These are phyloP conservation scores for Dactylella cylindrospora DNA, from an alignment of 2,329 filamentous ascomycete species.

Conservation along the genomic window DNA sequence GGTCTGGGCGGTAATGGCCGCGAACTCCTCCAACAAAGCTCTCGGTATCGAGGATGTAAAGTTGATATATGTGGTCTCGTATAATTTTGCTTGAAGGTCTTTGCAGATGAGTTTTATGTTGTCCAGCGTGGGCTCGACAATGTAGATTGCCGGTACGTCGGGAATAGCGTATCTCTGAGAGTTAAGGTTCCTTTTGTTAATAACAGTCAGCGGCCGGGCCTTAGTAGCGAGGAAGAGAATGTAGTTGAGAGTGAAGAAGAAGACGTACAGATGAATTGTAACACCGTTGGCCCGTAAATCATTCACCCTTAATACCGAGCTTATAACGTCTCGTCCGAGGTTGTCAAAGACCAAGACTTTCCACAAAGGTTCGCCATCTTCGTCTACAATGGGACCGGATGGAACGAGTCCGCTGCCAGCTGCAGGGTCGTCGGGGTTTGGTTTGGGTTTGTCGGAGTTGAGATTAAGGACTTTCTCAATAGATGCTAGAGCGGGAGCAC, in stretches of 20 bases:
- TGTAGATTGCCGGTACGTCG: slow-evolving; percentile 92
- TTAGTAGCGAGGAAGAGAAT: background rate
- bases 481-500: slow-evolving; percentile 63
- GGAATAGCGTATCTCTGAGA: slow-evolving; percentile 82
- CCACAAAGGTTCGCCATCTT: slow-evolving; percentile 92
- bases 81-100: slow-evolving; percentile 83
- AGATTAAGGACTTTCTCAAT: slow-evolving; percentile 95
- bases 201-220: background rate
- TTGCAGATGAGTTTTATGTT: slow-evolving; percentile 81
- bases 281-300: slow-evolving; percentile 93
- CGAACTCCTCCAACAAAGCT: slow-evolving; percentile 90
- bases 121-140: slow-evolving; percentile 81
- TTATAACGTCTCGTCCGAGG: slow-evolving; percentile 88
- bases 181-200: slow-evolving; percentile 45
- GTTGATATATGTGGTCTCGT: slow-evolving; percentile 93
- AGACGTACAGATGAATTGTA: slow-evolving; percentile 84
- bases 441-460: slow-evolving; percentile 69
- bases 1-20: slow-evolving; percentile 77
- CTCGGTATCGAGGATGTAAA: slow-evolving; percentile 92
- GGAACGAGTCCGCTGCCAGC: slow-evolving; percentile 55
- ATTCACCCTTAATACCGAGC: slow-evolving; percentile 89
- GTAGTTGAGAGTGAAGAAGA: too few relatives aligned
- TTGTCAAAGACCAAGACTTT: slow-evolving; percentile 97
- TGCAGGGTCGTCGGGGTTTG: slow-evolving; percentile 62
- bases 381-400: slow-evolving; percentile 76